Evolutionary conservation across 2,329 filamentous ascomycete genomes (phyloP).

Genomic region (Rutstroemia sp.): DNA sequence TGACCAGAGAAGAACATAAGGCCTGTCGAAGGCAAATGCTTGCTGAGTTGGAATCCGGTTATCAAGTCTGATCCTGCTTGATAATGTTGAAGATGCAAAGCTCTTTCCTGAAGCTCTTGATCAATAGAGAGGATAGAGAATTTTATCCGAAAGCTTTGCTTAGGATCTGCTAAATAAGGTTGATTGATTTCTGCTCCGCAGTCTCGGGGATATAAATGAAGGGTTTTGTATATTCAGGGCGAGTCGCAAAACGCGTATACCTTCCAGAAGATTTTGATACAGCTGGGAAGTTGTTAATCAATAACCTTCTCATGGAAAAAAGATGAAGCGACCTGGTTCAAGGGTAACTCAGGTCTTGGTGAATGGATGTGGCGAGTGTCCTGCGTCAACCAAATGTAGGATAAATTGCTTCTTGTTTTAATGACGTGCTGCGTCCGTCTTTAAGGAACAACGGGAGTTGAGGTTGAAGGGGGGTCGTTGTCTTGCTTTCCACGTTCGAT

Average conservation of each 20-base stretch:
- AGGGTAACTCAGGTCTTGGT: constrained; percentile 20
- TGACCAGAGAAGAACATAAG: constrained; percentile 24
- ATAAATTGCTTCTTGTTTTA: constrained; percentile 25
- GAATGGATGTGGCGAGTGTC: constrained; percentile 21
- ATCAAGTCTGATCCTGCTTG: constrained; percentile 8
- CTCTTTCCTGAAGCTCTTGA: constrained; percentile 18
- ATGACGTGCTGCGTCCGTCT: constrained; percentile 25
- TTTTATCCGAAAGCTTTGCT: constrained; percentile 14
- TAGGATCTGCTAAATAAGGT: constrained; percentile 24
- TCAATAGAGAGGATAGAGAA: constrained; percentile 14
- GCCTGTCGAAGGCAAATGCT: constrained; percentile 20
- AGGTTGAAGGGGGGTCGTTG: constrained; percentile 21
- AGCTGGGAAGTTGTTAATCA: constrained; percentile 2
- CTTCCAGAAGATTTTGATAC: constrained; percentile 11
- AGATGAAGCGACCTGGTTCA: constrained; percentile 20
- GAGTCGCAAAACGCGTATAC: constrained; percentile 27
- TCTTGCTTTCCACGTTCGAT: constrained; percentile 27
- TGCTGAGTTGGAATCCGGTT: constrained; percentile 5
- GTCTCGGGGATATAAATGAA: constrained; percentile 19
- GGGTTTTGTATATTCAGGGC: constrained; percentile 18
- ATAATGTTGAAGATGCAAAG: constrained; percentile 15
- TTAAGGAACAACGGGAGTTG: constrained; percentile 16
- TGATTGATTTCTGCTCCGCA: constrained; percentile 19
- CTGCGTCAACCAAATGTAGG: constrained; percentile 27
- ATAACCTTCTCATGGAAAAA: constrained; percentile 9